A percentile compares a stretch with the other conserved stretches of the same genome.
Evolutionary conservation across 306 rosid genomes (phyloP).

Genomic region (Pterocarpus santalinus): DNA sequence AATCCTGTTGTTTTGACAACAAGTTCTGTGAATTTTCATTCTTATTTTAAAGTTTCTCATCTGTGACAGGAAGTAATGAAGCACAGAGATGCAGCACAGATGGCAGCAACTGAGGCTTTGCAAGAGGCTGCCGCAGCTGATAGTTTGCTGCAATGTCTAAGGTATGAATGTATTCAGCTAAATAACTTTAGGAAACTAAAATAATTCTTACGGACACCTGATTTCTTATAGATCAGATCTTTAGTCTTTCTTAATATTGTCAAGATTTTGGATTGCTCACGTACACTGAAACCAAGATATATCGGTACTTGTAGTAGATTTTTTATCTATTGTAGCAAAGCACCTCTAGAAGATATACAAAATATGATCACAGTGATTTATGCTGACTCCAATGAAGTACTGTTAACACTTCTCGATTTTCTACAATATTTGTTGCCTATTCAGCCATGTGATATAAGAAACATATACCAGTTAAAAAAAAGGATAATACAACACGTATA

Average conservation of each 20-base stretch:
- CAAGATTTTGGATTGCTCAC: conserved; percentile 21
- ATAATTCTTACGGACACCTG: not conserved
- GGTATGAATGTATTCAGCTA: conserved; percentile 57
- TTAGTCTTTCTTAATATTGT: not conserved
- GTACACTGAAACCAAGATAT: conserved; percentile 8
- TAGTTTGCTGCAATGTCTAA: conserved; percentile 84
- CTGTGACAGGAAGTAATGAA: conserved; percentile 81
- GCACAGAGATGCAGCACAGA: conserved; percentile 93
- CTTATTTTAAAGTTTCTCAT: conserved; percentile 23
- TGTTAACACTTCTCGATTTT: not conserved
- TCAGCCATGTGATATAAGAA: not conserved
- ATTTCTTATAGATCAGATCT: not conserved
- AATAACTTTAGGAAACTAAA: conserved; percentile 19
- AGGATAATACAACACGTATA: not conserved
- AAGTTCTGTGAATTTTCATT: conserved; percentile 29
- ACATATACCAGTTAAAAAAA: too few species aligned
- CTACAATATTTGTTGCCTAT: conserved; percentile 7
- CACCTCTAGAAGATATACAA: conserved; percentile 16
- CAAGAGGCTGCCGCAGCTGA: conserved; percentile 98
- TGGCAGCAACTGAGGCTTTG: conserved; percentile 90
- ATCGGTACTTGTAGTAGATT: not conserved
- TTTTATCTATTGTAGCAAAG: conserved; percentile 15
- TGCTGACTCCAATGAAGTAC: not conserved
- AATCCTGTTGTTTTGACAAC: not conserved
- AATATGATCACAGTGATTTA: conserved; percentile 9